These are phyloP conservation scores for Pichia cactophila DNA, from an alignment of 1,139 yeast genomes.

Conservation along the genomic window DNA sequence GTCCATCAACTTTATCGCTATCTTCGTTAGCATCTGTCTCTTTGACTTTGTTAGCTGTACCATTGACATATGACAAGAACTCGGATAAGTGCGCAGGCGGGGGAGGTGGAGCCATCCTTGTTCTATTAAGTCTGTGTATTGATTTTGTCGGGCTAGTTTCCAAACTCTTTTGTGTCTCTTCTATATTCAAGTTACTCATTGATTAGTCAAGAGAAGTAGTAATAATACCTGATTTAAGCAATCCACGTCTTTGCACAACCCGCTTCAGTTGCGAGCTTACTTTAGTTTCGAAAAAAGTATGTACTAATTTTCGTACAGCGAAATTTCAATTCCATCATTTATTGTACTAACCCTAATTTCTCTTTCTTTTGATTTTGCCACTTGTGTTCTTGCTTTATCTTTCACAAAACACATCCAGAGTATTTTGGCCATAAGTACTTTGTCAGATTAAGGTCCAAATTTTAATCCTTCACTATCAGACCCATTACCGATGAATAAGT, in stretches of 20 bases:
- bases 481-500: too few relatives aligned
- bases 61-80: conserved; percentile 42
- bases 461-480: too few relatives aligned
- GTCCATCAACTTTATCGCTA: neutral
- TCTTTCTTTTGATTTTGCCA: too few relatives aligned
- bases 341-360: too few relatives aligned
- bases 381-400: too few relatives aligned
- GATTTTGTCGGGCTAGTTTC: neutral
- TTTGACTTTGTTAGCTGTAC: conserved; percentile 4
- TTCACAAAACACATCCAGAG: too few relatives aligned
- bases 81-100: conserved; percentile 49
- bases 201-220: neutral
- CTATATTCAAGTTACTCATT: neutral
- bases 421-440: too few relatives aligned
- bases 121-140: neutral
- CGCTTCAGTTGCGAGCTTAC: neutral
- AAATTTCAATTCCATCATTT: too few relatives aligned
- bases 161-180: neutral
- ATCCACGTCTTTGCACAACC: neutral
- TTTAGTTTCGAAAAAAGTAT: too few relatives aligned
- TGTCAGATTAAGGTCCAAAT: too few relatives aligned
- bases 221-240: neutral
- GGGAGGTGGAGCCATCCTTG: conserved; percentile 12
- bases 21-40: neutral
- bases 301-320: too few relatives aligned